A percentile compares a stretch with the other conserved stretches of the same genome.
Conservation (phyloP, 305 asterid species). For the Fraxinus angustifolia region DNA sequence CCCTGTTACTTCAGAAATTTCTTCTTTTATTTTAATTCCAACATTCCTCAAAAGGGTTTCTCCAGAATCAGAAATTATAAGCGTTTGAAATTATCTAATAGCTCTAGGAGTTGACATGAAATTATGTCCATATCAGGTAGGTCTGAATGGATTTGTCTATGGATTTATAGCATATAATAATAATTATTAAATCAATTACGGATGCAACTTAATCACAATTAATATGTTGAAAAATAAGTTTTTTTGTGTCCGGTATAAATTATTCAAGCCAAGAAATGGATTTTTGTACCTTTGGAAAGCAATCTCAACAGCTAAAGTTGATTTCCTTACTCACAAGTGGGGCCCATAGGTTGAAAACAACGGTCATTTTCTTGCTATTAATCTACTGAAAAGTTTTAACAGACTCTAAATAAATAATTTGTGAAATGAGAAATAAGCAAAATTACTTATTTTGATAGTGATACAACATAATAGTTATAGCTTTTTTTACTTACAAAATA, state of each 20-base stretch:
- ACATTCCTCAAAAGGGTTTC: background rate
- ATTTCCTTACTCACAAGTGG: too few species aligned
- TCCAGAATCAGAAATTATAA: slow-evolving; percentile 5
- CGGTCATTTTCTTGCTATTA: too few species aligned
- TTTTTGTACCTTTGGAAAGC: too few species aligned
- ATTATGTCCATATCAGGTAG: slow-evolving; percentile 14
- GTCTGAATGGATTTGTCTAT: slow-evolving; percentile 17
- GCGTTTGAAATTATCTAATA: background rate
- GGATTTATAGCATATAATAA: background rate
- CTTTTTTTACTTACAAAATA: too few species aligned
- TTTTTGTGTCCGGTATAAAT: background rate
- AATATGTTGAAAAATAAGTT: background rate
- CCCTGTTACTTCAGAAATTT: background rate
- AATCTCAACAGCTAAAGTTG: too few species aligned
- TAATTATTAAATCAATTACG: background rate
- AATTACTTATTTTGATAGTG: too few species aligned
- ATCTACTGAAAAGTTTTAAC: too few species aligned
- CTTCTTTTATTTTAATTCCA: background rate
- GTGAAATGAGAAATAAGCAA: background rate
- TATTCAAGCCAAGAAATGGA: too few species aligned
- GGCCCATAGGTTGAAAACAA: too few species aligned
- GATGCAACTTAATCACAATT: background rate
- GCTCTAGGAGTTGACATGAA: slow-evolving; percentile 1
- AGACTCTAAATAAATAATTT: background rate
- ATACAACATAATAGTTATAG: too few species aligned